Evolutionary conservation across 2,329 filamentous ascomycete species (phyloP), one percentile per base, ranked within the genome.

Genomic region (Lachnellula subtilissima): DNA sequence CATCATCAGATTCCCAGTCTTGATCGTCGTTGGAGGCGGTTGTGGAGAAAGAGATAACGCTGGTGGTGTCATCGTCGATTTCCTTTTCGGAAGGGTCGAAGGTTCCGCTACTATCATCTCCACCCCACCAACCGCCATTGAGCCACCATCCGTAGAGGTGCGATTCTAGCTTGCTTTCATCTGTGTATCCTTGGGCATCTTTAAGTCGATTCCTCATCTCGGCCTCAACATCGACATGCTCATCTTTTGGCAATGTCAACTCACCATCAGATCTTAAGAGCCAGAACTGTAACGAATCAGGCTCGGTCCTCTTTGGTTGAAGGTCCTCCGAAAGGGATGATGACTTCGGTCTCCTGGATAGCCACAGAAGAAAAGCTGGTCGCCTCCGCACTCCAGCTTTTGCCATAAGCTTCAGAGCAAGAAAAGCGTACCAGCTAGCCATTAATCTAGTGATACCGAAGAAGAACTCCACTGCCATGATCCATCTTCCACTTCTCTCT

Each of bases 61-160:
- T 97, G 0, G 91, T 95, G 8, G 81, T 82, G 67, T 95, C 90
- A 67, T 87, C 85, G 46, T 86, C 79, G 11, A 84, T 76, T 3
- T 83, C 78, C 4, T 75, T 69, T 11, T 76, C 71, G 7, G 71
- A 66, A 0, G 86, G 86, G 35, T 77, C 71, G 70, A 92, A 97
- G 60, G 93, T 88, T 28, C 88, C 89, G 66, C 89, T 96, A 5
- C 79, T 78, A 69, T 97, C 93, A 35, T 86, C 78, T 15, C 86
- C 85, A 1, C 93, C 92, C 85, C 91, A 97, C 75, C 89, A 89
- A 7, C 89, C 91, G 19, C 90, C 91, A 53, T 79, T 77, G 52
- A 88, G 84, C 88, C 91, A 97, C 83, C 92, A 94, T 32, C 78
- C 77, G 70, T 97, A 97, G 1, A 97, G 75, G 56, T 84, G 86